These are phyloP conservation scores for Elaeagnus macrophylla DNA, from an alignment of 306 rosid genomes.

Conservation along the genomic window DNA sequence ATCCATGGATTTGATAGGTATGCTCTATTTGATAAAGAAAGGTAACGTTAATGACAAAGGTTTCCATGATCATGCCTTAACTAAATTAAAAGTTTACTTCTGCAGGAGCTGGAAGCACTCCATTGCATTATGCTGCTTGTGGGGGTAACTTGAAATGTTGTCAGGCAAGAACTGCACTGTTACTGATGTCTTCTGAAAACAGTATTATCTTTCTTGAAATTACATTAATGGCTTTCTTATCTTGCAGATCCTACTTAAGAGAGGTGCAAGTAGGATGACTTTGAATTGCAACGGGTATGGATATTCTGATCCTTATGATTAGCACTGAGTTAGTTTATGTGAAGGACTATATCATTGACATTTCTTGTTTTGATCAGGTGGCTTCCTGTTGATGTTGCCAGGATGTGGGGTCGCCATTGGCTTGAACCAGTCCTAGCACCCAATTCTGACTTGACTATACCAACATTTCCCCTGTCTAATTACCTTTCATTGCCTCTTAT, in stretches of 20 bases:
- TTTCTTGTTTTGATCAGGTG: slow-evolving; percentile 38
- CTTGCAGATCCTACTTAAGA: slow-evolving; percentile 70
- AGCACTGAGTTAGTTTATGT: slow-evolving; percentile 10
- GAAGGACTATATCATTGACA: slow-evolving; percentile 12
- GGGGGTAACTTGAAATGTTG: slow-evolving; percentile 96
- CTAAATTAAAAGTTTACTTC: slow-evolving; percentile 4
- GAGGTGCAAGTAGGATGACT: slow-evolving; percentile 66
- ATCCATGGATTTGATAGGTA: slow-evolving; percentile 93
- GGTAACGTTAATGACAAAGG: slow-evolving; percentile 1
- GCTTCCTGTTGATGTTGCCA: slow-evolving; percentile 95
- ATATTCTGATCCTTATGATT: slow-evolving; percentile 5
- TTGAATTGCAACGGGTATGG: slow-evolving; percentile 91
- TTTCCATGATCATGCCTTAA: slow-evolving; percentile 17
- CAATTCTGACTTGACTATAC: slow-evolving; percentile 51
- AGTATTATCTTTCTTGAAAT: slow-evolving; percentile 13
- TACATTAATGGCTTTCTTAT: slow-evolving; percentile 15
- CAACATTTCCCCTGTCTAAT: slow-evolving; percentile 55
- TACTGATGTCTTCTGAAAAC: not conserved
- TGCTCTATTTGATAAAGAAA: slow-evolving; percentile 8
- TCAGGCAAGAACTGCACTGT: slow-evolving; percentile 54
- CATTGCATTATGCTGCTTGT: slow-evolving; percentile 96
- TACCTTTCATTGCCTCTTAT: slow-evolving; percentile 78
- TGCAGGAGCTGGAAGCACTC: slow-evolving; percentile 96
- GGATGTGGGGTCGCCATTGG: slow-evolving; percentile 98
- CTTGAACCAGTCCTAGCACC: slow-evolving; percentile 77